Conservation (phyloP, 164 flowering plant genomes). For the Macadamia integrifolia region DNA sequence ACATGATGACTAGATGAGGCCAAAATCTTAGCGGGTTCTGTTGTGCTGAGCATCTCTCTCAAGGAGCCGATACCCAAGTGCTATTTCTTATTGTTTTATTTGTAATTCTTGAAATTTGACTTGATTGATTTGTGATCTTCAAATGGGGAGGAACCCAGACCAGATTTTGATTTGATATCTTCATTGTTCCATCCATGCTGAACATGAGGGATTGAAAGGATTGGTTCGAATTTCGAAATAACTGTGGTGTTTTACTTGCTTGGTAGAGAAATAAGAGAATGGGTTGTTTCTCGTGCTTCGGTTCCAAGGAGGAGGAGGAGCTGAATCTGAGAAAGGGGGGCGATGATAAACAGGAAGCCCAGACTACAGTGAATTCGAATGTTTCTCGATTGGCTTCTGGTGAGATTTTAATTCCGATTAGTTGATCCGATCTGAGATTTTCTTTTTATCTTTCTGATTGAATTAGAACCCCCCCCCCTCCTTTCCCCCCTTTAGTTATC, state of each 20-base stretch:
- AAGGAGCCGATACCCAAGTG: conserved; percentile 4
- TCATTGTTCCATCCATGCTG: neutral
- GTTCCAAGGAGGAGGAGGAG: conserved; percentile 28
- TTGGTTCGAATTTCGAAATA: neutral
- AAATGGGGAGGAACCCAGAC: neutral
- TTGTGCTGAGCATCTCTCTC: neutral
- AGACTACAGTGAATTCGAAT: conserved; percentile 18
- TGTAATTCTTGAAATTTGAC: neutral
- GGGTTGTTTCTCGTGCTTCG: conserved; percentile 40
- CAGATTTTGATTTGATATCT: neutral
- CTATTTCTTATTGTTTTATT: neutral
- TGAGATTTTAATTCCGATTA: conserved; percentile 6
- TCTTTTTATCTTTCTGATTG: neutral
- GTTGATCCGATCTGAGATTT: conserved; percentile 14
- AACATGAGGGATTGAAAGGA: conserved; percentile 3
- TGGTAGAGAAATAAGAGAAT: conserved; percentile 15
- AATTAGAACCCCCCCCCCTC: neutral
- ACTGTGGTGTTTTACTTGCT: conserved; percentile 2
- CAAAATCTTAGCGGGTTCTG: conserved; percentile 14
- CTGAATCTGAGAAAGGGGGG: conserved; percentile 17
- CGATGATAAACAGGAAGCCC: conserved; percentile 17
- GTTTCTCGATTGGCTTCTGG: conserved; percentile 30
- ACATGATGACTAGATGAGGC: neutral
- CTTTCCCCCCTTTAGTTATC: no score
- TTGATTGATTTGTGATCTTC: neutral